Evolutionary conservation across 1,284 basidiomycete genomes (phyloP).

Genomic region (Cryptococcus jaspeensis): DNA sequence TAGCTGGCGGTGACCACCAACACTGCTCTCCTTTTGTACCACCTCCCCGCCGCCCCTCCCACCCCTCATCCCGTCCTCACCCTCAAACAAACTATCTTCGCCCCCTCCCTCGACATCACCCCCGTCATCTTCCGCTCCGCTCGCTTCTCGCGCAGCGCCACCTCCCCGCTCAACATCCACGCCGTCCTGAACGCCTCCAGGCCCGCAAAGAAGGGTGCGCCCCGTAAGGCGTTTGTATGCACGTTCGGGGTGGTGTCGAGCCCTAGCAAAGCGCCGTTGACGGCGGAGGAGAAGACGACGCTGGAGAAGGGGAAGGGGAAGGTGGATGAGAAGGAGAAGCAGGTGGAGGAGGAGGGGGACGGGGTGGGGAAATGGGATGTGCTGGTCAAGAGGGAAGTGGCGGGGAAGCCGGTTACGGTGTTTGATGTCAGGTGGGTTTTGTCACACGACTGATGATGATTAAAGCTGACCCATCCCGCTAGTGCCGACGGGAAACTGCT

Average conservation of each 20-base stretch:
- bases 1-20: slow-evolving; percentile 45
- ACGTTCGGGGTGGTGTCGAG: slow-evolving; percentile 36
- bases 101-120: slow-evolving; percentile 38
- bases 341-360: slow-evolving; percentile 17
- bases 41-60: slow-evolving; percentile 22
- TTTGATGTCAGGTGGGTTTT: slow-evolving; percentile 74
- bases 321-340: slow-evolving; percentile 15
- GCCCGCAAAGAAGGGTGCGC: slow-evolving; percentile 30
- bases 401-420: slow-evolving; percentile 75
- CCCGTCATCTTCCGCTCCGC: slow-evolving; percentile 68
- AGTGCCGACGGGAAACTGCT: slow-evolving; percentile 78
- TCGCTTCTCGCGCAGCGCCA: slow-evolving; percentile 63
- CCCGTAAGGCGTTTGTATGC: slow-evolving; percentile 42
- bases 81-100: slow-evolving; percentile 40
- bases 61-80: slow-evolving; percentile 19
- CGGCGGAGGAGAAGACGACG: slow-evolving; percentile 44
- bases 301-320: slow-evolving; percentile 57
- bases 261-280: slow-evolving; percentile 23
- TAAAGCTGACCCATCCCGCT: neutral
- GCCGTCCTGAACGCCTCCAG: slow-evolving; percentile 67
- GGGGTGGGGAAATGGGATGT: slow-evolving; percentile 51
- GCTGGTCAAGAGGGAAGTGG: slow-evolving; percentile 54
- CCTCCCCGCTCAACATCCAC: slow-evolving; percentile 58
- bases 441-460: neutral
- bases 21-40: slow-evolving; percentile 33